phyloP scores from a whole-genome alignment of 2,329 filamentous ascomycete genomes.

The Aspergillus chevalieri region DNA sequence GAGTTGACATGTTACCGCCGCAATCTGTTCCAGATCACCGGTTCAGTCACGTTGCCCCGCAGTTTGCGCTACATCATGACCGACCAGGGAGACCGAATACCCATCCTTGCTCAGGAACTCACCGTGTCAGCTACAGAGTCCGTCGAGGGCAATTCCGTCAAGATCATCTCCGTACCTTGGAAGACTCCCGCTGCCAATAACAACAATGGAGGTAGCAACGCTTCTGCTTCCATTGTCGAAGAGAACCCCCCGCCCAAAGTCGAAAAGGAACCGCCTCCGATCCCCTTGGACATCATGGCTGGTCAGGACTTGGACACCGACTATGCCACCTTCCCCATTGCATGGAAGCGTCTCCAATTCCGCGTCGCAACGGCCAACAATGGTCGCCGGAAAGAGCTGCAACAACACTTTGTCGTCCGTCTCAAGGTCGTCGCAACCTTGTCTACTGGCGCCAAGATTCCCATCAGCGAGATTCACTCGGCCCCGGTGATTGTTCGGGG shows the following conservation, averaged over 20 bases:
- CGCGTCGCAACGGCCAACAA: conserved; percentile 95
- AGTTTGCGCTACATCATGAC: conserved; percentile 73
- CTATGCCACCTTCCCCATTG: conserved; percentile 83
- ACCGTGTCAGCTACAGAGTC: conserved; percentile 90
- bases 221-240: neutral
- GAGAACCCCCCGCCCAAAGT: conserved; percentile 37
- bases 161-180: conserved; percentile 95
- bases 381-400: conserved; percentile 84
- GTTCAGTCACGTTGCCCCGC: conserved; percentile 73
- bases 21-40: conserved; percentile 93
- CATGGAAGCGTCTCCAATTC: conserved; percentile 91
- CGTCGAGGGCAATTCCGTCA: conserved; percentile 83
- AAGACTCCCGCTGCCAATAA: conserved; percentile 78
- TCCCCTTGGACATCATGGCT: conserved; percentile 63
- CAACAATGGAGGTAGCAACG: conserved; percentile 44
- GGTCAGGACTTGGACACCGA: conserved; percentile 71
- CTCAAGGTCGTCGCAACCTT: conserved; percentile 80
- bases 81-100: conserved; percentile 76
- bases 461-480: conserved; percentile 77
- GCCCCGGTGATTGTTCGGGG: conserved; percentile 91
- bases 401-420: conserved; percentile 90
- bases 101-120: conserved; percentile 76
- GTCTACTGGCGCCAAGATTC: conserved; percentile 72
- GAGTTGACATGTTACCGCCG: conserved; percentile 94
- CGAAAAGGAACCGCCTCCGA: conserved; percentile 80